phyloP scores from a whole-genome alignment of 192 early-diverging fungal species.

The Entophlyctis luteolus region DNA sequence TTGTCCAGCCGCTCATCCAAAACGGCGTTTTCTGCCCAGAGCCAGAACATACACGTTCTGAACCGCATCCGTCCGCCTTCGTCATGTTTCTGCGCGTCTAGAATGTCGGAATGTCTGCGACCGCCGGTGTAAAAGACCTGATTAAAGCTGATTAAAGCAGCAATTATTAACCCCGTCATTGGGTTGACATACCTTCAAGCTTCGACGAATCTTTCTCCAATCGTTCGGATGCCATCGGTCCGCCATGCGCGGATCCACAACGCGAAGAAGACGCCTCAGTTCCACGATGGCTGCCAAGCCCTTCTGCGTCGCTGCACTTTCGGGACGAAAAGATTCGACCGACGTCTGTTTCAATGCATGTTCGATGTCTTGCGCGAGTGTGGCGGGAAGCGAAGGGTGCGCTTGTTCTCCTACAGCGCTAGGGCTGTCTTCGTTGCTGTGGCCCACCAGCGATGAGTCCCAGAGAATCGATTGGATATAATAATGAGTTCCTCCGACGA shows the following conservation, averaged over 20 bases:
- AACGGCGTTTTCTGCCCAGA: conserved; percentile 64
- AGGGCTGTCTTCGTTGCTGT: not conserved
- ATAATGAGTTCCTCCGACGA: conserved; percentile 96
- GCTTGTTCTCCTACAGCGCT: conserved; percentile 14
- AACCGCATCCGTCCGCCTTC: conserved; percentile 40
- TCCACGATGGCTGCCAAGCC: conserved; percentile 28
- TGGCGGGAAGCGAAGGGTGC: conserved; percentile 17
- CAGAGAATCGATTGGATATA: conserved; percentile 91
- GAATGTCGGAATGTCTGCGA: conserved; percentile 65
- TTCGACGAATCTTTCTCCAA: conserved; percentile 77
- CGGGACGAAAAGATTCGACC: not conserved
- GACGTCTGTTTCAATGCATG: conserved; percentile 19
- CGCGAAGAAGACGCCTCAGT: conserved; percentile 64
- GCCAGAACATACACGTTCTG: conserved; percentile 79
- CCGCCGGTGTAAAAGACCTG: conserved; percentile 71
- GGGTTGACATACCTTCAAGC: conserved; percentile 62
- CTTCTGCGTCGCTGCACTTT: not conserved
- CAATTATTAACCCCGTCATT: not conserved
- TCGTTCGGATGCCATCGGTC: conserved; percentile 87
- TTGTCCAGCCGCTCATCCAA: conserved; percentile 76
- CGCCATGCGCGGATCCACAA: conserved; percentile 82
- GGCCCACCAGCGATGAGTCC: conserved; percentile 56
- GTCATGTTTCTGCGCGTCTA: conserved; percentile 58
- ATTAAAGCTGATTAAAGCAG: not conserved
- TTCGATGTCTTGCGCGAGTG: conserved; percentile 18